Percentiles rank a stretch among this genome's conserved stretches.
Evolutionary conservation across 2,329 filamentous ascomycete species (phyloP).

Genomic region (Xylariaceae sp.): DNA sequence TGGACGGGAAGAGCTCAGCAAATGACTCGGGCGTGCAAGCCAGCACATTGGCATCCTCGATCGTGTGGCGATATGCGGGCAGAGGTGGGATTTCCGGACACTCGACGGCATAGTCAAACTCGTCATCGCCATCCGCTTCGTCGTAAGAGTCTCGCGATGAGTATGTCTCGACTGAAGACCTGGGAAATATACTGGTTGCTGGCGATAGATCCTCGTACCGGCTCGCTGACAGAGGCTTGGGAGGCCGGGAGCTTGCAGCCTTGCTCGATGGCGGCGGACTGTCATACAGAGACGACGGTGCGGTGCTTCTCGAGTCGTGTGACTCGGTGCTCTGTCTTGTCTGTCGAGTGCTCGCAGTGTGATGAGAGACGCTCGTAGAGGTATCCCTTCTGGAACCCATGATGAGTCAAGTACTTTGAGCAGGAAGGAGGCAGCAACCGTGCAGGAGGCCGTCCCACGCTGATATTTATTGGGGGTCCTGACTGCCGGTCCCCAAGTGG

Average conservation of each 20-base stretch:
- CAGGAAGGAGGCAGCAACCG: conserved; percentile 9
- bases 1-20: conserved; percentile 77
- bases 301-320: conserved; percentile 42
- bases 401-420: conserved; percentile 20
- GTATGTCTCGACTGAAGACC: conserved; percentile 71
- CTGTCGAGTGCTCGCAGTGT: conserved; percentile 35
- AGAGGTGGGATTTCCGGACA: conserved; percentile 44
- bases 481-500: conserved; percentile 18
- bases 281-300: conserved; percentile 41
- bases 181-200: conserved; percentile 39
- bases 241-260: conserved; percentile 21
- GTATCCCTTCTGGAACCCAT: conserved; percentile 33
- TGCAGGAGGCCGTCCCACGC: conserved; percentile 12
- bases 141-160: conserved; percentile 63
- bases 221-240: conserved; percentile 17
- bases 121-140: conserved; percentile 42
- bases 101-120: conserved; percentile 32
- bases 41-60: conserved; percentile 60
- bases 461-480: conserved; percentile 24
- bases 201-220: conserved; percentile 36
- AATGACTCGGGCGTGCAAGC: conserved; percentile 80
- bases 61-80: conserved; percentile 55
- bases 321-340: conserved; percentile 41
- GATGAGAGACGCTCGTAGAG: conserved; percentile 30
- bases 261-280: conserved; percentile 37